Conservation (phyloP, 495 filamentous ascomycete species). For the Neurospora pannonica region DNA sequence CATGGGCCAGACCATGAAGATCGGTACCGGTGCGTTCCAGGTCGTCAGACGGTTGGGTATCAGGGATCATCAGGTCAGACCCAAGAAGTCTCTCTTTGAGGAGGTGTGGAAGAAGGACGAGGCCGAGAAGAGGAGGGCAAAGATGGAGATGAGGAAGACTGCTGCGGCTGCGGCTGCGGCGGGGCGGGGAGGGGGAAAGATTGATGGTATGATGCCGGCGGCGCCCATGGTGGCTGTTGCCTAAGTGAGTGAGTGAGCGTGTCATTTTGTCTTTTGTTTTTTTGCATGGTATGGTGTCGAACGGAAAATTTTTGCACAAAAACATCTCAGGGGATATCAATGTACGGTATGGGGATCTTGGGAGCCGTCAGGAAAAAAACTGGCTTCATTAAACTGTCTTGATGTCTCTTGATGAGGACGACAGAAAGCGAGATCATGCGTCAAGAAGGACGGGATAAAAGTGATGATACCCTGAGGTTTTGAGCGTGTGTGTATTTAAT, state of each 20-base stretch:
- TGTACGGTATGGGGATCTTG: not conserved
- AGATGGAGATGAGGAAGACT: conserved; percentile 10
- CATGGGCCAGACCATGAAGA: conserved; percentile 84
- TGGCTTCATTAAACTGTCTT: not conserved
- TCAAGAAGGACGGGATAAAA: not conserved
- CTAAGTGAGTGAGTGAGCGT: not conserved
- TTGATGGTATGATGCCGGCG: not conserved
- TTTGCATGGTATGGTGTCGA: not conserved
- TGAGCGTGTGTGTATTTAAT: not conserved
- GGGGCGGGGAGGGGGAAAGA: no score
- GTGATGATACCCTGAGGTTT: not conserved
- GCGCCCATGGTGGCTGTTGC: not conserved
- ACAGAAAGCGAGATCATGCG: not conserved
- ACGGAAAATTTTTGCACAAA: not conserved
- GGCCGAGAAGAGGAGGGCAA: conserved; percentile 24
- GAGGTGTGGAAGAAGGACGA: conserved; percentile 51
- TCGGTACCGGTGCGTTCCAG: conserved; percentile 88
- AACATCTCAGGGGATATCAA: not conserved
- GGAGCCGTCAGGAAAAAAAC: not conserved
- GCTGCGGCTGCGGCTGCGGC: conserved; percentile 5
- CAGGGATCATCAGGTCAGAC: conserved; percentile 49
- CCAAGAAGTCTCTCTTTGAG: conserved; percentile 66
- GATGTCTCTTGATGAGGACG: not conserved
- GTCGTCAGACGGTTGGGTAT: conserved; percentile 70
- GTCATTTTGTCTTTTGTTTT: not conserved